These are phyloP conservation scores for Juglanconis juglandina DNA, from an alignment of 2,329 filamentous ascomycete species.

Conservation along the genomic window DNA sequence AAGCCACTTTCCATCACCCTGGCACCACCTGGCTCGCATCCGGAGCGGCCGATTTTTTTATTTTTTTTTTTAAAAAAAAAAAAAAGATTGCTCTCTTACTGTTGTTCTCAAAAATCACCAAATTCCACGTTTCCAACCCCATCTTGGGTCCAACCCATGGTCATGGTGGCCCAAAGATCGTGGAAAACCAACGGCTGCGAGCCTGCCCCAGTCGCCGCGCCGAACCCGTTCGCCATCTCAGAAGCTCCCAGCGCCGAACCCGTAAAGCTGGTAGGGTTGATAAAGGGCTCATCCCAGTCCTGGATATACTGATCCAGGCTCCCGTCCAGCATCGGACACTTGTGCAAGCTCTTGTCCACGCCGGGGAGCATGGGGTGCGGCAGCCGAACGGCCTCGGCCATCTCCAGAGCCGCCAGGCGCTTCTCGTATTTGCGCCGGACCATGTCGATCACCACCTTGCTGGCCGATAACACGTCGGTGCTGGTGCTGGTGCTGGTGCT, in stretches of 20 bases:
- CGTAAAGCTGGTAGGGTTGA: constrained; percentile 11
- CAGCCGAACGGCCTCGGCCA: neutral
- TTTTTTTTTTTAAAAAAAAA: too few species aligned
- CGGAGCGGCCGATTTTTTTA: too few species aligned
- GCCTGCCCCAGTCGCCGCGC: constrained; percentile 4
- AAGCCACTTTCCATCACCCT: too few species aligned
- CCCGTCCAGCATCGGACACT: constrained; percentile 52
- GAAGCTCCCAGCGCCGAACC: neutral
- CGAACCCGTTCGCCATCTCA: constrained; percentile 2
- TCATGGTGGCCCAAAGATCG: constrained; percentile 49
- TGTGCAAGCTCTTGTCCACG: constrained; percentile 21
- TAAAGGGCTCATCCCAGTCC: constrained; percentile 40
- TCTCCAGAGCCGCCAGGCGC: constrained; percentile 34
- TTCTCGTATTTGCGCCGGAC: constrained; percentile 44
- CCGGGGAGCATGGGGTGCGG: constrained; percentile 15
- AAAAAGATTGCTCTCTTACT: too few species aligned
- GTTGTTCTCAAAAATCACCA: neutral
- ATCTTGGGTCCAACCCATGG: constrained; percentile 39
- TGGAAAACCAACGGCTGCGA: constrained; percentile 30
- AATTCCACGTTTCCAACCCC: constrained; percentile 1
- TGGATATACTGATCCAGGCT: constrained; percentile 44
- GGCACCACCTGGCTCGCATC: too few species aligned
- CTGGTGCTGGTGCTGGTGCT: constrained; percentile 19
- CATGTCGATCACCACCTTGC: constrained; percentile 43
- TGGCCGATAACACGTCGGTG: constrained; percentile 43